Base-by-base conservation (phyloP, 2,329 filamentous ascomycete genomes). In the Waltergamsia citrina region DNA sequence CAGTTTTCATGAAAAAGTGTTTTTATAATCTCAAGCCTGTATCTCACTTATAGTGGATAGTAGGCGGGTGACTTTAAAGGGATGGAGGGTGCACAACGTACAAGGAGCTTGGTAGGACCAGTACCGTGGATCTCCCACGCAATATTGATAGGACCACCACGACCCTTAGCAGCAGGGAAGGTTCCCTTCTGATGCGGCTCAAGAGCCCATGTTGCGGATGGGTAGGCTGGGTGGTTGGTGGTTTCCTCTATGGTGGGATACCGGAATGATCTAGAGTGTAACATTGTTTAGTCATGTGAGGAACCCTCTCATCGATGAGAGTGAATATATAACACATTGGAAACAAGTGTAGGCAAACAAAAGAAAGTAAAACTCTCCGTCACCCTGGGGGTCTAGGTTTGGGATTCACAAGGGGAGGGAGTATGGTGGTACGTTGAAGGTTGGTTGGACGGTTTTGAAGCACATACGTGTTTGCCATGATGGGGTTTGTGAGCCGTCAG, bases 101-200 rank as follows among this genome's bases (percentile, higher is more conserved):
- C 85, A 46, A 86, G 65, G 42, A 92, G 60, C 61, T 83, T 82
- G 43, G 71, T 67, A 31, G 79, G 72, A 4, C 85, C 85, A 40
- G 69, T 61, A 36, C 86, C 85, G 60, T 94, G 85, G 31, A 92
- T 65, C 56, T 92, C 83, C 69, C 84, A 93, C 34, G 74, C 67
- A 34, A 94, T 75, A 29, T 81, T 71, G 43, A 93, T 63, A 15
- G 85, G 85, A 3, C 84, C 85, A 41, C 85, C 81, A 46, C 83
- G 71, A 24, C 63, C 72, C 36, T 70, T 63, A n/a, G 81, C 85
- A 19, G 85, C 83, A 3, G 72, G 57, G 6, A 74, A 50, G 28
- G 67, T 68, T 5, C 79, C 85, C 32, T 69, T 65, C 26, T 65
- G 63, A 31, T 76, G 68, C 5, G 85, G 79, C 45, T 77, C 68